These are phyloP conservation scores for Cercophora samala DNA, from an alignment of 495 filamentous ascomycete species.

Conservation along the genomic window DNA sequence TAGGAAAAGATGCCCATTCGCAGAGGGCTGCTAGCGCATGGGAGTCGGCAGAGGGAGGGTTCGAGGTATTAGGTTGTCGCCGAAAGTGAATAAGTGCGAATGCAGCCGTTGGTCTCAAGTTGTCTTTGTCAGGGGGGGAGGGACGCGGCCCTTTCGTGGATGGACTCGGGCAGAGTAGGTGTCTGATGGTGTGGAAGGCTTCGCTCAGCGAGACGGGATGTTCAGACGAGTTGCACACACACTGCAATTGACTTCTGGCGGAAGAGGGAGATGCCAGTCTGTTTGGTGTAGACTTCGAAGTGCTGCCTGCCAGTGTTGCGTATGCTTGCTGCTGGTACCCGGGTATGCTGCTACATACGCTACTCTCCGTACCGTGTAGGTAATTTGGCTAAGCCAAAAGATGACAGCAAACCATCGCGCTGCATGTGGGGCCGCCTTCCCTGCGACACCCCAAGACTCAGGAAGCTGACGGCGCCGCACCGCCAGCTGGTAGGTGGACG, in stretches of 20 bases:
- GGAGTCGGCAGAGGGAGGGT: conserved; percentile 8
- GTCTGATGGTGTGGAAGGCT: neutral
- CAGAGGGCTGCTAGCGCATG: conserved; percentile 31
- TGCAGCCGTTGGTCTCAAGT: conserved; percentile 2
- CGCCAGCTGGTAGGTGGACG: conserved; percentile 19
- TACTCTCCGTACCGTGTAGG: neutral
- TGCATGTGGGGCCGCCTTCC: conserved; percentile 14
- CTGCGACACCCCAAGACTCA: neutral
- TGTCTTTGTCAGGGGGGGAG: neutral
- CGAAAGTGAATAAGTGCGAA: conserved; percentile 2
- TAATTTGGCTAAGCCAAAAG: conserved; percentile 6
- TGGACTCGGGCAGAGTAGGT: too few species aligned
- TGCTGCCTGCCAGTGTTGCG: neutral
- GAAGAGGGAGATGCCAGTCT: neutral
- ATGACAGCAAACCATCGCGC: conserved; percentile 21
- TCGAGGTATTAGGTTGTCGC: neutral
- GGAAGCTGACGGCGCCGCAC: conserved; percentile 15
- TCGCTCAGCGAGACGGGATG: neutral
- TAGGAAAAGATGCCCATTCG: conserved; percentile 40
- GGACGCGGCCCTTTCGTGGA: neutral
- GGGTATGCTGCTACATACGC: neutral
- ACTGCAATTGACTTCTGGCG: neutral
- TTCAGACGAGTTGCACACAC: neutral
- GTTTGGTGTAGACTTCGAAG: neutral
- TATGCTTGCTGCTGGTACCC: neutral